phyloP scores from a whole-genome alignment of 164 flowering plant genomes.

The Saururus chinensis region DNA sequence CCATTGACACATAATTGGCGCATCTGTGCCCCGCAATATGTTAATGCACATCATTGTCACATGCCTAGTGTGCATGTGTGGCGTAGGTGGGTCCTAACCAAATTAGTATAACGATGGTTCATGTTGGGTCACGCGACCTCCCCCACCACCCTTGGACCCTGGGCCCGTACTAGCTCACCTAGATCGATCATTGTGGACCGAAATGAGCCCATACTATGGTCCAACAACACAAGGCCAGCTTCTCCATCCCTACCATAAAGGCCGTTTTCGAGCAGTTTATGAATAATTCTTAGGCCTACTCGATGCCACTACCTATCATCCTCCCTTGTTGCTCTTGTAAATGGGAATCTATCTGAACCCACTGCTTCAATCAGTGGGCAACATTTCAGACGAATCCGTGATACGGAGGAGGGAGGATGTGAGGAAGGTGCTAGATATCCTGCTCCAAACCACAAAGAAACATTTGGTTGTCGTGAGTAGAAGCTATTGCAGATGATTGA shows the following conservation, averaged over 20 bases:
- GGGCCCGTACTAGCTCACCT: too few relatives aligned
- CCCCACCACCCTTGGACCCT: too few relatives aligned
- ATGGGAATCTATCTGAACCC: constrained; percentile 48
- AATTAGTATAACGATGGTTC: too few relatives aligned
- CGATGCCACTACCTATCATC: constrained; percentile 27
- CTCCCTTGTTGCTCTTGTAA: constrained; percentile 32
- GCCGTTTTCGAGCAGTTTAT: constrained; percentile 77
- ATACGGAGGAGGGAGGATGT: constrained; percentile 53
- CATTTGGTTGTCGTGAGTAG: constrained; percentile 71
- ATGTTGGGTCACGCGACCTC: too few relatives aligned
- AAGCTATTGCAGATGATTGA: constrained; percentile 46
- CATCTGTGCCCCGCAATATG: too few relatives aligned
- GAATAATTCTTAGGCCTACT: constrained; percentile 19
- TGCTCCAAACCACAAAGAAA: constrained; percentile 43
- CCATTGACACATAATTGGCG: too few relatives aligned
- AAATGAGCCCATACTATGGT: too few relatives aligned
- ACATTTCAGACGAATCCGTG: constrained; percentile 16
- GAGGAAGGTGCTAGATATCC: constrained; percentile 47
- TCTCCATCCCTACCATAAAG: constrained; percentile 93
- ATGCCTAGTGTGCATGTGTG: too few relatives aligned
- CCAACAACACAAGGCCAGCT: constrained; percentile 93
- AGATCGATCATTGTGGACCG: too few relatives aligned
- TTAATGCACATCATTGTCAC: too few relatives aligned
- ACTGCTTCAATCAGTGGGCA: constrained; percentile 27
- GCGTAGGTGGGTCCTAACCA: too few relatives aligned